Conservation (phyloP, 768 basidiomycete species). For the Coprinopsis strossmayeri region DNA sequence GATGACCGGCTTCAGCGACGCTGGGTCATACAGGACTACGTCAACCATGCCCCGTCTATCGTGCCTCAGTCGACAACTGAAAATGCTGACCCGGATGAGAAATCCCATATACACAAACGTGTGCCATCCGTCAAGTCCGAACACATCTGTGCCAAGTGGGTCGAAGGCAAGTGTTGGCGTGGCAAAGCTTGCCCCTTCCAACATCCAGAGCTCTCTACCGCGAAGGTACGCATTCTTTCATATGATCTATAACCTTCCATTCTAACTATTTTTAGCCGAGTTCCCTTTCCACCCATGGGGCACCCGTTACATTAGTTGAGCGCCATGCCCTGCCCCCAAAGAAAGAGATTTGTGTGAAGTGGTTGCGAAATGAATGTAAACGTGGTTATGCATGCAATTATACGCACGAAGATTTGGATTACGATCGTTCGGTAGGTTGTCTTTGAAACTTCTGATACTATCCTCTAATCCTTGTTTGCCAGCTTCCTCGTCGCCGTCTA, state of each 20-base stretch:
- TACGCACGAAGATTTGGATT: slow-evolving; percentile 27
- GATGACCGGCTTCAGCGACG: too few species aligned
- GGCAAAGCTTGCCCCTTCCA: neutral
- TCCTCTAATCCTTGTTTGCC: neutral
- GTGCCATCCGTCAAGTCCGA: neutral
- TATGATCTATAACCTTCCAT: too few species aligned
- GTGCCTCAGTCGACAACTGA: too few species aligned
- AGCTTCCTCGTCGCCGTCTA: slow-evolving; percentile 1
- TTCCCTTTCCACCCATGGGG: too few species aligned
- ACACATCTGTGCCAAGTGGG: neutral
- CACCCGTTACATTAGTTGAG: neutral
- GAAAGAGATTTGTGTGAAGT: neutral
- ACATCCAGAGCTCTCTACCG: neutral
- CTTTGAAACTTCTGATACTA: neutral
- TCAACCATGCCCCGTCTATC: too few species aligned
- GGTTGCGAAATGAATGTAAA: slow-evolving; percentile 14
- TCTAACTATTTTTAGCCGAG: too few species aligned
- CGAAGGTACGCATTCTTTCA: neutral
- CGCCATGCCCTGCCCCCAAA: neutral
- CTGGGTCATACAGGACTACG: too few species aligned
- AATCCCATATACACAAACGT: too few species aligned
- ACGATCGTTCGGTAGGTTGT: slow-evolving; percentile 21
- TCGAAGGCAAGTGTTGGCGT: slow-evolving; percentile 6
- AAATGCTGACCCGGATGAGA: too few species aligned
- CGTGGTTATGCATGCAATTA: slow-evolving; percentile 21